Base-by-base conservation (phyloP, 75 land plant genomes). In the Picea glauca region DNA sequence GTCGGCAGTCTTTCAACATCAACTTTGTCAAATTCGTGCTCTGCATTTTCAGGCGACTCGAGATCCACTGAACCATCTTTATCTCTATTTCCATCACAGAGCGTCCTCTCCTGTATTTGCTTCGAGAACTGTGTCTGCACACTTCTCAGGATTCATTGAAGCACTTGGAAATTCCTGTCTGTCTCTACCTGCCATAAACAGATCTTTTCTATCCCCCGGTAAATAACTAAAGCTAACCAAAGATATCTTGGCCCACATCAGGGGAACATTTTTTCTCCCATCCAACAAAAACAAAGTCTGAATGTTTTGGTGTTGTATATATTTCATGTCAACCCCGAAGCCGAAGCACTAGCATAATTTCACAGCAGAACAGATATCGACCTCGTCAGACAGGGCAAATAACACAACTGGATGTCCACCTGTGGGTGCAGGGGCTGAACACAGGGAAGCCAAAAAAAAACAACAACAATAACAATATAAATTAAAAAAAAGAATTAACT, bases 1-100 rank as follows among this genome's bases (percentile, higher is more conserved):
- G 89, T 91, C 4, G 99, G 93, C 14, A 97, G 93, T 77, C 84
- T 62, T 20, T 85, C 80, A 58, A 81, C 62, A 40, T 79, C 80
- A 64, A 91, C 38, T 65, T 81, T 82, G 4, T 80, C 85, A 83
- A 91, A 91, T 21, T 87, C 86, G n/a, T 65, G 50, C 60, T n/a
- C 58, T 23, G 77, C 60, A 20, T 78, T 62, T 9, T 80, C 50
- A 70, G 54, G n/a, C 3, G 23, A 18, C 3, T 70, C 50, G 40
- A 40, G 73, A 70, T 35, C 50, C 5, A 18, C 35, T n/a, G 73
- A 70, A 40, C 40, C 73, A 7, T 40, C 23, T 2, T 17, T 18
- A n/a, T 70, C 40, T 9, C 1, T 38, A 66, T 70, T 40, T 40
- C n/a, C 73, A 70, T n/a, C 73, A 40, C 46, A 40, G 32, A n/a